These are phyloP conservation scores for Citrullus mucosospermus DNA, from an alignment of 306 rosid genomes.

Conservation along the genomic window DNA sequence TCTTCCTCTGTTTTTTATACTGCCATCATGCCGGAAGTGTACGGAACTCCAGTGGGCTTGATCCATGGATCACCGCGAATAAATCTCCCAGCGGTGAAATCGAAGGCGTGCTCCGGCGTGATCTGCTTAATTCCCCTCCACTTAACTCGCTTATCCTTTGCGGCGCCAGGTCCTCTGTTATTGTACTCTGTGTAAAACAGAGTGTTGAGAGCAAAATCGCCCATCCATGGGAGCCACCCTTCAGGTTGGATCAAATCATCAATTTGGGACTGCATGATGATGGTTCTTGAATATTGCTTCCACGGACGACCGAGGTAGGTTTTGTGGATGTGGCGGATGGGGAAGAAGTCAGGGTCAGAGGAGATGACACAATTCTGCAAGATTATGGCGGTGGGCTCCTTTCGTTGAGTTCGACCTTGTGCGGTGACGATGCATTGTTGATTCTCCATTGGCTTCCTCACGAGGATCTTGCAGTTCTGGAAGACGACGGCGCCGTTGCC, in stretches of 20 bases:
- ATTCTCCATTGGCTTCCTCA: conserved; percentile 23
- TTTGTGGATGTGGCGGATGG: neutral
- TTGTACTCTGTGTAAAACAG: conserved; percentile 33
- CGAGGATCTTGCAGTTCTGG: conserved; percentile 43
- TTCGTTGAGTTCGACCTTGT: conserved; percentile 28
- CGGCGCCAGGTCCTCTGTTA: conserved; percentile 41
- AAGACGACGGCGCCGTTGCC: conserved; percentile 29
- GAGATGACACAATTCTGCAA: conserved; percentile 46
- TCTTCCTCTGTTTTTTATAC: neutral
- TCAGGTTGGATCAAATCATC: conserved; percentile 24
- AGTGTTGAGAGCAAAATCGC: conserved; percentile 10
- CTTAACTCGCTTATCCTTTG: conserved; percentile 14
- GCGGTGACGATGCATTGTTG: conserved; percentile 52
- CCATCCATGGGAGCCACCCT: conserved; percentile 53
- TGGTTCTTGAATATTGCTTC: conserved; percentile 39
- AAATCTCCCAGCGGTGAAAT: conserved; percentile 23
- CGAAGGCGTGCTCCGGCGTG: neutral
- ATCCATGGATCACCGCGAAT: conserved; percentile 46
- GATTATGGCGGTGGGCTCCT: conserved; percentile 19
- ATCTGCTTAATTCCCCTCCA: conserved; percentile 42
- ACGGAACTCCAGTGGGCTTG: conserved; percentile 30
- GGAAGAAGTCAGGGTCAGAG: conserved; percentile 15
- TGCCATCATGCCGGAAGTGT: conserved; percentile 10
- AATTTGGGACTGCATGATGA: conserved; percentile 39
- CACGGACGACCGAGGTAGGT: conserved; percentile 62